Evolutionary conservation across 2,329 filamentous ascomycete species (phyloP), one percentile per base, ranked within the genome.

Genomic region (Verticillium tricorpus): DNA sequence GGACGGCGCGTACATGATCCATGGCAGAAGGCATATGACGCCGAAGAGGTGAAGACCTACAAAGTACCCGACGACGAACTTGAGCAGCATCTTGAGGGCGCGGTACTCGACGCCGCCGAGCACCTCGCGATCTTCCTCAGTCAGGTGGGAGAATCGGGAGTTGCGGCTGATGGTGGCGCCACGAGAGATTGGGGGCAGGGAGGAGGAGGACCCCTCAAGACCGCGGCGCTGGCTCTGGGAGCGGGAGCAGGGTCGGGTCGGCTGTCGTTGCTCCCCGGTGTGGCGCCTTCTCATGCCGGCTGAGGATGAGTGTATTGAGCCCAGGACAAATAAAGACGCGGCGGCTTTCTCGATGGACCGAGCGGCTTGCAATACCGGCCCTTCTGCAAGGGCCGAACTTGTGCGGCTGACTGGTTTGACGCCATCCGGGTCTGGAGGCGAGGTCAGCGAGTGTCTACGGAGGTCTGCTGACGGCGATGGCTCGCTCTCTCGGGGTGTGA

Each of bases 71-170:
- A 72, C 63, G 0, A 77, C 73, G 62, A 83, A 79, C 65, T 81
- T 81, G 17, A 83, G 67, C 15, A 85, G 68, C 1, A 83, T 65
- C 65, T 80, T 81, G 34, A 84, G 68, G 39, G 76, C 79, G 1
- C 79, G 76, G 56, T 84, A 84, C 67, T 84, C 82, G 39, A 83
- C 78, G 0, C 81, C 82, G 1, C 82, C 81, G 0, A 84, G 70
- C 19, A 73, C 70, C 61, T 82, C 77, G 7, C 76, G 69, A 52
- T 79, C 78, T 28, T 74, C 65, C 0, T 71, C 68, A 1, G 74
- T 74, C 57, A 83, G 54, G 59, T 81, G 77, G 34, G 74, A 64
- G 34, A 83, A 82, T 22, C 74, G 69, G 0, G 78, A 81, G 62
- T 82, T 82, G 3, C 78, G 72, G 1, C 80, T 78, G 7, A 82